Base-by-base conservation (phyloP, 1,284 basidiomycete species). In the Mycena citricolor region DNA sequence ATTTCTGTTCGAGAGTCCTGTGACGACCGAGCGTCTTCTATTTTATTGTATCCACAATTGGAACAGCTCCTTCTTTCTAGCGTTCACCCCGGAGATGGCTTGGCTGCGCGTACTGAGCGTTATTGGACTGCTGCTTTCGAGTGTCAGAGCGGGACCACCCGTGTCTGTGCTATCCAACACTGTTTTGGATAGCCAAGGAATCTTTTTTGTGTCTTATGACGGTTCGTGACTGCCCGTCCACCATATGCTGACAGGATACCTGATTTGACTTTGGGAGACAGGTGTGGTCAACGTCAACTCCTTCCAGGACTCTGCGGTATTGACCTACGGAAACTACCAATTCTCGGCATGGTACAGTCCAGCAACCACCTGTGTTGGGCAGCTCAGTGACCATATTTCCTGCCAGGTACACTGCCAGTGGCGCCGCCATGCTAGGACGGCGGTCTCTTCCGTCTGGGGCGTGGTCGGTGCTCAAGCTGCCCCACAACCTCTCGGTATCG, bases 191-290 rank as follows among this genome's bases (percentile, higher is more conserved):
- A 21, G 59, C 1, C 60, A 60, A 30, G 66, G 67, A n/a, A 55
- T 69, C 36, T 70, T 65, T 55, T 70, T 70, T 44, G 54, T 69
- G 34, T 69, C 67, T 2, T 70, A 64, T 43, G 68, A 70, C 43
- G 68, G 68, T 16, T 70, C 36, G n/a, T n/a, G n/a, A n/a, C n/a
- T n/a, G n/a, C n/a, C n/a, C n/a, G n/a, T n/a, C n/a, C n/a, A n/a
- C n/a, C n/a, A n/a, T n/a, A n/a, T n/a, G n/a, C n/a, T n/a, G n/a
- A n/a, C n/a, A n/a, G n/a, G n/a, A n/a, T n/a, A n/a, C n/a, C n/a
- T n/a, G n/a, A n/a, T n/a, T n/a, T n/a, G n/a, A n/a, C n/a, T n/a
- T n/a, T n/a, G n/a, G n/a, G n/a, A n/a, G n/a, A n/a, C n/a, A n/a
- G n/a, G n/a, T n/a, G n/a, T n/a, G n/a, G 65, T 70, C 37, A 69